A percentile compares a stretch with the other conserved stretches of the same genome.
These are phyloP conservation scores for Pachysandra terminalis DNA, from an alignment of 164 flowering plant species.

Conservation along the genomic window DNA sequence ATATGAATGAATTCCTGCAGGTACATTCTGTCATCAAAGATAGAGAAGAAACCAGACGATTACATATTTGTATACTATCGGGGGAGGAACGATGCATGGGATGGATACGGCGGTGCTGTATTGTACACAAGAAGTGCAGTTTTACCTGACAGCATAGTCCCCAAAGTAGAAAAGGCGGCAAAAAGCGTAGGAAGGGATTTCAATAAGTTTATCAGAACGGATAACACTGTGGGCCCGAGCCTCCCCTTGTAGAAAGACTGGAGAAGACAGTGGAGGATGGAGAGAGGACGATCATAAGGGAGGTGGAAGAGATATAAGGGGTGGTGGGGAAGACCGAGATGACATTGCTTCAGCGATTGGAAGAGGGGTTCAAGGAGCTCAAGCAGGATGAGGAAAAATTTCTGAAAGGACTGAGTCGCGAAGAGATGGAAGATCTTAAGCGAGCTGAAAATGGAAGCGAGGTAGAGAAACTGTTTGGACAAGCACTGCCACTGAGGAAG, in stretches of 20 bases:
- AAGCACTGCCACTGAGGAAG: conserved; percentile 77
- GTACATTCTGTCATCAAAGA: conserved; percentile 84
- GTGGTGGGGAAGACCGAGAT: conserved; percentile 66
- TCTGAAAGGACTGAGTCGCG: conserved; percentile 54
- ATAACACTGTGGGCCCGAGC: conserved; percentile 96
- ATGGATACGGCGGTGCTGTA: conserved; percentile 95
- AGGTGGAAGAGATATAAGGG: conserved; percentile 71
- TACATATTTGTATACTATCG: conserved; percentile 89
- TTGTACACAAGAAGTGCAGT: conserved; percentile 81
- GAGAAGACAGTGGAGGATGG: conserved; percentile 92
- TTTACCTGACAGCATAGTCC: conserved; percentile 76
- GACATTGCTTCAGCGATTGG: conserved; percentile 57
- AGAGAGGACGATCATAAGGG: conserved; percentile 63
- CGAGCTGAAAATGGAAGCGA: conserved; percentile 89
- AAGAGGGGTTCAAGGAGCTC: conserved; percentile 71
- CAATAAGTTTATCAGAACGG: conserved; percentile 62
- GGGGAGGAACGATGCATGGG: conserved; percentile 98
- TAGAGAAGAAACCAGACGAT: conserved; percentile 73
- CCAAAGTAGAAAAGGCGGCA: conserved; percentile 77
- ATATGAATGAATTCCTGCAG: conserved; percentile 32
- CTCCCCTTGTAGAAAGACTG: conserved; percentile 80
- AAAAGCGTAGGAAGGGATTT: conserved; percentile 78
- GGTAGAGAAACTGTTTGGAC: conserved; percentile 78
- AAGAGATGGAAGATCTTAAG: conserved; percentile 74
- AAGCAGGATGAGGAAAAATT: conserved; percentile 61